A percentile compares a stretch with the other conserved stretches of the same genome.
Evolutionary conservation across 2,329 filamentous ascomycete species (phyloP).

Genomic region (Ophidiomyces ophidiicola): DNA sequence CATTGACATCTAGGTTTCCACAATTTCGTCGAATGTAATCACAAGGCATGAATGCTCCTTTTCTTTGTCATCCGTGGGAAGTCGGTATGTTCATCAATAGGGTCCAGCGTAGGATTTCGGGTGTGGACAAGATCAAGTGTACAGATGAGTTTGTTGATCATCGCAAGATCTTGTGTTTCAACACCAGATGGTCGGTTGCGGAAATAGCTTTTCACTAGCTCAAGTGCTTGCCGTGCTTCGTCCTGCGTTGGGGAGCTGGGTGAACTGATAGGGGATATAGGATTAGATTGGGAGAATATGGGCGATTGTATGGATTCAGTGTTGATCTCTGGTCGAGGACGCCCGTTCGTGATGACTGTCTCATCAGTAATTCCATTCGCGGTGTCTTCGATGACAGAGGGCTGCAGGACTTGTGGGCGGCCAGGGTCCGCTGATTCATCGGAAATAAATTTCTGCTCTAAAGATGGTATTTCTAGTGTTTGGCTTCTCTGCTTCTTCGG

Average conservation of each 20-base stretch:
- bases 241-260: slow-evolving; percentile 65
- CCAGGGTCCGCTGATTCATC: slow-evolving; percentile 41
- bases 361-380: slow-evolving; percentile 20
- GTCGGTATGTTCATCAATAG: slow-evolving; percentile 34
- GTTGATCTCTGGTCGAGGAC: slow-evolving; percentile 35
- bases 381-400: slow-evolving; percentile 41
- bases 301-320: slow-evolving; percentile 19
- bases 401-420: slow-evolving; percentile 29
- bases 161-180: slow-evolving; percentile 65
- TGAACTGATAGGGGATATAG: slow-evolving; percentile 40
- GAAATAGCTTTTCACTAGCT: slow-evolving; percentile 72
- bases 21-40: slow-evolving; percentile 1
- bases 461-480: slow-evolving; percentile 59
- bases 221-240: slow-evolving; percentile 69
- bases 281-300: slow-evolving; percentile 32
- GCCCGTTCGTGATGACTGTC: slow-evolving; percentile 33
- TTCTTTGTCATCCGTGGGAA: slow-evolving; percentile 34
- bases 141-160: slow-evolving; percentile 71
- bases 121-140: slow-evolving; percentile 61
- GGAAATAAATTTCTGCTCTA: slow-evolving; percentile 42
- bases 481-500: slow-evolving; percentile 72
- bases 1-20: no score
- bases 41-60: slow-evolving; percentile 35
- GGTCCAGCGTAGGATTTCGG: slow-evolving; percentile 28
- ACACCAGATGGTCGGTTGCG: slow-evolving; percentile 57